Evolutionary conservation across 148 eudicot genomes (phyloP).

Genomic region (Selenicereus undatus): DNA sequence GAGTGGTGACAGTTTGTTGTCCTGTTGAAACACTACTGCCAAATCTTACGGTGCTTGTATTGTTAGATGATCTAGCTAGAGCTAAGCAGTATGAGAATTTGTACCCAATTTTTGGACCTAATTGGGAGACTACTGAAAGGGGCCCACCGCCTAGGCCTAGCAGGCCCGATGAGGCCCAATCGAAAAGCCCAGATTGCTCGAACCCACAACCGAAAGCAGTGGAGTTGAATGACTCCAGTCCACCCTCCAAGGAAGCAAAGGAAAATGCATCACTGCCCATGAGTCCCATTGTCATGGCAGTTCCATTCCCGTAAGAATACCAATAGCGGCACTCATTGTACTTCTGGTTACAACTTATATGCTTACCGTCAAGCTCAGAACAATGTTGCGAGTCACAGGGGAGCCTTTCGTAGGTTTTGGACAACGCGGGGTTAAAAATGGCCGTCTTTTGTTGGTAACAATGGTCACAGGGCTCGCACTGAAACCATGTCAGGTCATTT

Average conservation of each 20-base stretch:
- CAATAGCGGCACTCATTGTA: conserved; percentile 25
- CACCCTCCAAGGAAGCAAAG: conserved; percentile 15
- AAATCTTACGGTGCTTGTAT: conserved; percentile 32
- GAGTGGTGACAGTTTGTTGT: conserved; percentile 21
- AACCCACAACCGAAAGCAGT: conserved; percentile 47
- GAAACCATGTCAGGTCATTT: conserved; percentile 31
- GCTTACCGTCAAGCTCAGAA: conserved; percentile 3
- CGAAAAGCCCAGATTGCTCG: conserved; percentile 31
- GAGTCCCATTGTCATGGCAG: conserved; percentile 28
- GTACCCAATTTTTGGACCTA: conserved; percentile 22
- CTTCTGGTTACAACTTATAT: neutral
- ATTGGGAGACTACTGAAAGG: conserved; percentile 38
- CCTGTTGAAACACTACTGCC: conserved; percentile 11
- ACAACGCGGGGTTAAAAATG: conserved; percentile 22
- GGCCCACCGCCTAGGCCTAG: conserved; percentile 45
- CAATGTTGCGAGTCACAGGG: conserved; percentile 26
- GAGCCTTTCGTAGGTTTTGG: conserved; percentile 16
- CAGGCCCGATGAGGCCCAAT: conserved; percentile 27
- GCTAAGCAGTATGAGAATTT: conserved; percentile 48
- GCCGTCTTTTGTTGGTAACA: conserved; percentile 26
- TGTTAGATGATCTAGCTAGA: conserved; percentile 1
- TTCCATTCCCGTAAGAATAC: conserved; percentile 28
- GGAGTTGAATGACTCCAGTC: conserved; percentile 17
- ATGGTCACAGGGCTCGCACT: conserved; percentile 21
- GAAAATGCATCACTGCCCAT: conserved; percentile 36